Conservation (phyloP, 768 basidiomycete species). For the Mycena galericulata region DNA sequence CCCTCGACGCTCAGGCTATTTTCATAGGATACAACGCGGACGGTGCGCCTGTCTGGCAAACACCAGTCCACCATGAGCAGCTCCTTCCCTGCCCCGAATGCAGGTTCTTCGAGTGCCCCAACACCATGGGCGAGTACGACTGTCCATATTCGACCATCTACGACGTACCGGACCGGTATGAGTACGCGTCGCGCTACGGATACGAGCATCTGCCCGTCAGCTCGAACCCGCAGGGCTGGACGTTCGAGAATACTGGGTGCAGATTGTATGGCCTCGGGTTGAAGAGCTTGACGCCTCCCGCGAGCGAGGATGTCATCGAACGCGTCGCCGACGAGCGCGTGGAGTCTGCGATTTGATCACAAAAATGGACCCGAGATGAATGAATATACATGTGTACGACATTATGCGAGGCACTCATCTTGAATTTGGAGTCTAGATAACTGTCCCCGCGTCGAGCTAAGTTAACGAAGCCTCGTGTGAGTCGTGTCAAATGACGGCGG, state of each 20-base stretch:
- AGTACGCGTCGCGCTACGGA: neutral
- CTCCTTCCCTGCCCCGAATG: slow-evolving; percentile 1
- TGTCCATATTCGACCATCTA: slow-evolving; percentile 11
- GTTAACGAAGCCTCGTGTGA: slow-evolving; percentile 7
- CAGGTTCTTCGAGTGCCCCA: slow-evolving; percentile 13
- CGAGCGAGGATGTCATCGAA: neutral
- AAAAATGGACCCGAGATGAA: neutral
- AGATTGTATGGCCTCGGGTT: slow-evolving; percentile 10
- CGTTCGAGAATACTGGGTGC: slow-evolving; percentile 27
- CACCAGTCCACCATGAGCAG: neutral
- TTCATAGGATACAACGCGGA: neutral
- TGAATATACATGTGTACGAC: neutral
- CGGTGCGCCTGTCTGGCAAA: neutral
- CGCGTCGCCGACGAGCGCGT: neutral
- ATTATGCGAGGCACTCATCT: too few relatives aligned
- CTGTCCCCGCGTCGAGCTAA: neutral
- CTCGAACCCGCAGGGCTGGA: slow-evolving; percentile 16
- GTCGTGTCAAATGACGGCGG: slow-evolving; percentile 8
- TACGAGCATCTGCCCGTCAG: slow-evolving; percentile 17
- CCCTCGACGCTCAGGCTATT: neutral
- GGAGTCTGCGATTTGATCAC: neutral
- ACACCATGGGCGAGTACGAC: neutral
- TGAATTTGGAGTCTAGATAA: neutral
- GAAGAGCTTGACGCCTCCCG: neutral
- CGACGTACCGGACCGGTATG: neutral